A percentile compares a stretch with the other conserved stretches of the same genome.
phyloP scores from a whole-genome alignment of 2,329 filamentous ascomycete species.

The Alternaria angustiovoidea region DNA sequence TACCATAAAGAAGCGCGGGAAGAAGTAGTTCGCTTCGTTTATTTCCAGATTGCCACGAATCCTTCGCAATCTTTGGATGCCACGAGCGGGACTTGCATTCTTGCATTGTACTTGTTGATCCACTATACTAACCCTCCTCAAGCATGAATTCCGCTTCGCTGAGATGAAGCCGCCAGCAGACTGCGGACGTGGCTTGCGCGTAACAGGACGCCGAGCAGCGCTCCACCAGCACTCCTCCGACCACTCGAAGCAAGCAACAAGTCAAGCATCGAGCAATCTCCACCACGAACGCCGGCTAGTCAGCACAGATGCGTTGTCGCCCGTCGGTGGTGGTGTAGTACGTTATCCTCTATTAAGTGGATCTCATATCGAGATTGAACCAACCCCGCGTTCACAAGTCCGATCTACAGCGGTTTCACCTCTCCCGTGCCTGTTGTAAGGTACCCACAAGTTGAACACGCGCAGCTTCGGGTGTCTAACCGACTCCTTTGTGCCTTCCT shows the following conservation, averaged over 20 bases:
- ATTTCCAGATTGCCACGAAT: constrained; percentile 1
- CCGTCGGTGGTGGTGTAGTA: constrained; percentile 26
- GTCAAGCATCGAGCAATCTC: constrained; percentile 24
- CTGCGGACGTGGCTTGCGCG: constrained; percentile 16
- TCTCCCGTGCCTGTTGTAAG: constrained; percentile 5
- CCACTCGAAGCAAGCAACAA: constrained; percentile 22
- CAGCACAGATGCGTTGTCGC: constrained; percentile 24
- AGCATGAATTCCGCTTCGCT: constrained; percentile 20
- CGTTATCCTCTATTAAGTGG: constrained; percentile 18
- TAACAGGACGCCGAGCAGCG: constrained; percentile 22
- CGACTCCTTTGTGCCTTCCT: constrained; percentile 29
- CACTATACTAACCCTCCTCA: constrained; percentile 17
- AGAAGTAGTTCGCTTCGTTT: constrained; percentile 1
- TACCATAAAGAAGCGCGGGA: neutral
- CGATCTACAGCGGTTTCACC: constrained; percentile 18
- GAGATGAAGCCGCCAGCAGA: constrained; percentile 14
- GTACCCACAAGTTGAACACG: constrained; percentile 10
- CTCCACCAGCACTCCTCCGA: constrained; percentile 20
- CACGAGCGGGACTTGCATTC: constrained; percentile 6
- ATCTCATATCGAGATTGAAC: constrained; percentile 29
- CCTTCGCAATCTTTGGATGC: constrained; percentile 8
- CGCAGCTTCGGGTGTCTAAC: constrained; percentile 12
- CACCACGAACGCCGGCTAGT: constrained; percentile 25
- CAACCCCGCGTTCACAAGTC: constrained; percentile 33
- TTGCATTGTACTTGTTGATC: constrained; percentile 8